Evolutionary conservation across 495 filamentous ascomycete genomes (phyloP).

Genomic region (Annulohypoxylon bovei): DNA sequence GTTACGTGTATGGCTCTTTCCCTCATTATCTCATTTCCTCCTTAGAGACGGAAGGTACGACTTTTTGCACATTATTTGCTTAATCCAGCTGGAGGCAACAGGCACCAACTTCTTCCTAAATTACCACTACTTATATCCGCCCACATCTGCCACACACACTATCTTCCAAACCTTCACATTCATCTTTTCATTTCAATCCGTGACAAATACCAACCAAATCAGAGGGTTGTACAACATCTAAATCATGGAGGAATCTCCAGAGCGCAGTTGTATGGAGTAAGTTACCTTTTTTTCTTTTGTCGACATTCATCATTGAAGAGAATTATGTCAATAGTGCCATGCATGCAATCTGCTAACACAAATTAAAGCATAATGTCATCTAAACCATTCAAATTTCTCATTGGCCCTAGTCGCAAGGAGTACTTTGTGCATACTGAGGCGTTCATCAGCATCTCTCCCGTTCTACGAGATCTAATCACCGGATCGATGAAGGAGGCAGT

Average conservation of each 20-base stretch:
- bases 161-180: too few species aligned
- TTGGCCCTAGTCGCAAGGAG: not conserved
- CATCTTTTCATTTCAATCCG: too few species aligned
- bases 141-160: too few species aligned
- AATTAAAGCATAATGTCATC: not conserved
- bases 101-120: too few species aligned
- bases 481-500: not conserved
- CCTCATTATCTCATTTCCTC: too few species aligned
- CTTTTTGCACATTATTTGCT: too few species aligned
- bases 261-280: not conserved
- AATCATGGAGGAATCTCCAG: not conserved
- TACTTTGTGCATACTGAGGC: not conserved
- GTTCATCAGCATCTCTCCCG: not conserved
- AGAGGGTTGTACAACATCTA: not conserved
- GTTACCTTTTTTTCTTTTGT: not conserved
- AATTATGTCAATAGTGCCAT: not conserved
- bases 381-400: not conserved
- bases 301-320: too few species aligned
- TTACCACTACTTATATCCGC: too few species aligned
- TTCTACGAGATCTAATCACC: not conserved
- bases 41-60: too few species aligned
- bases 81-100: too few species aligned
- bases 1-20: too few species aligned
- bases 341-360: not conserved
- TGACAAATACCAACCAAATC: too few species aligned